A percentile compares a stretch with the other conserved stretches of the same genome.
phyloP scores from a whole-genome alignment of 2,329 filamentous ascomycete genomes.

The Alternaria infectoria region DNA sequence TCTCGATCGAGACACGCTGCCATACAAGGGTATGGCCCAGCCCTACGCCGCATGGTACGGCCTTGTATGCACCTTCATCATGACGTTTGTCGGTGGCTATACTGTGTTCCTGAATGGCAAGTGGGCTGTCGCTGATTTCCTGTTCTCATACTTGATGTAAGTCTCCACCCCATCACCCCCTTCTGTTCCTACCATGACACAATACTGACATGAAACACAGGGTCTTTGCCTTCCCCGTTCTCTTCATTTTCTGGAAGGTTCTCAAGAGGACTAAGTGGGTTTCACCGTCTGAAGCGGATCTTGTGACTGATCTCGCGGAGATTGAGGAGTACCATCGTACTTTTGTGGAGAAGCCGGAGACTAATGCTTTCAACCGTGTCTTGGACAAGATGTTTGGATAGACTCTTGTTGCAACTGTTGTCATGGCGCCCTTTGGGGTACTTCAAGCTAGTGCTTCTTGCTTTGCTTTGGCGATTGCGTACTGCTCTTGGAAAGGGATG shows the following conservation, averaged over 20 bases:
- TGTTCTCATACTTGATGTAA: conserved; percentile 64
- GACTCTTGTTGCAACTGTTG: background rate
- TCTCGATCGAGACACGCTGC: conserved; percentile 69
- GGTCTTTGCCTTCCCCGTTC: conserved; percentile 71
- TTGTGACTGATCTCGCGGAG: conserved; percentile 66
- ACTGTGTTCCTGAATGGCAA: conserved; percentile 73
- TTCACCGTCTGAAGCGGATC: conserved; percentile 66
- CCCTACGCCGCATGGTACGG: conserved; percentile 75
- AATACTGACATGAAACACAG: conserved; percentile 50
- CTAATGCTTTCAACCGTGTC: conserved; percentile 49
- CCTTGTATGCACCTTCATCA: conserved; percentile 67
- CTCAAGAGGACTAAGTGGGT: conserved; percentile 66
- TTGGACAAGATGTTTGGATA: conserved; percentile 55
- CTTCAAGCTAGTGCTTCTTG: background rate
- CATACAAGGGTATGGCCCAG: conserved; percentile 72
- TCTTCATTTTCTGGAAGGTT: conserved; percentile 76
- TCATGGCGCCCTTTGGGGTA: conserved; percentile 10
- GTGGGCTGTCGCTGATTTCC: conserved; percentile 73
- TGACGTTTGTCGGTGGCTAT: conserved; percentile 79
- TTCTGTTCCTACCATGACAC: background rate
- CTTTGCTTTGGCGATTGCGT: background rate
- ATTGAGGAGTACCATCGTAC: conserved; percentile 72
- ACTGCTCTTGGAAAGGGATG: background rate
- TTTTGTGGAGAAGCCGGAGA: conserved; percentile 62
- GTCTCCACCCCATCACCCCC: background rate